These are phyloP conservation scores for Glycine latifolia DNA, from an alignment of 306 rosid genomes.

Conservation along the genomic window DNA sequence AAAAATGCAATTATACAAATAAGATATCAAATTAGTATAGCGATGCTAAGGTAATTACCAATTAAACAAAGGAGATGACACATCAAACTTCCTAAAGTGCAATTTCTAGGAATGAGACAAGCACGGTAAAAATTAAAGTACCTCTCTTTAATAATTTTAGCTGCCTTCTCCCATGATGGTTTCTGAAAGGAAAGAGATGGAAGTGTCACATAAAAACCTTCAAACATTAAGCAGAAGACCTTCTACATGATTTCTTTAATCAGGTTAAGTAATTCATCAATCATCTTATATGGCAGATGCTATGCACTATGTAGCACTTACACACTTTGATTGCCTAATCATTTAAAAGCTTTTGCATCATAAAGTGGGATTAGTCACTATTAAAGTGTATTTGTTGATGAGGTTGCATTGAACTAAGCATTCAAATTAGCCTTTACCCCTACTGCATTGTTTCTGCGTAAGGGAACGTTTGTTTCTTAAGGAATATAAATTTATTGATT, in stretches of 20 bases:
- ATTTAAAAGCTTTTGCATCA: constrained; percentile 17
- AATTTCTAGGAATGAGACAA: constrained; percentile 40
- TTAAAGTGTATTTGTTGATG: constrained; percentile 22
- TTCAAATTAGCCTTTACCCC: constrained; percentile 25
- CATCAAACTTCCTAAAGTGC: constrained; percentile 9
- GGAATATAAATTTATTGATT: constrained; percentile 26
- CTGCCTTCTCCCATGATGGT: constrained; percentile 98
- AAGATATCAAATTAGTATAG: constrained; percentile 34
- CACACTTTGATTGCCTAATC: neutral
- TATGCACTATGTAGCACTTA: constrained; percentile 4
- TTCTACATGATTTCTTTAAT: constrained; percentile 25
- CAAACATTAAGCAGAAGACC: constrained; percentile 33
- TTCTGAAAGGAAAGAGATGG: constrained; percentile 64
- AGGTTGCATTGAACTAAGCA: constrained; percentile 27
- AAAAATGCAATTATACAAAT: constrained; percentile 38
- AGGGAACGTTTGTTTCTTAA: constrained; percentile 5
- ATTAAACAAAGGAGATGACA: constrained; percentile 9
- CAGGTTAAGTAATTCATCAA: constrained; percentile 27
- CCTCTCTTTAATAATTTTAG: constrained; percentile 86
- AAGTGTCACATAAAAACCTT: constrained; percentile 35
- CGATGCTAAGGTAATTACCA: constrained; percentile 23
- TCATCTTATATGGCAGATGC: constrained; percentile 19
- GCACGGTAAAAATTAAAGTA: constrained; percentile 43
- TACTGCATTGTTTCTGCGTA: neutral
- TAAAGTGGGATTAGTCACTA: constrained; percentile 12